These are phyloP conservation scores for Elsinoe australis DNA, from an alignment of 2,329 filamentous ascomycete genomes.

Conservation along the genomic window DNA sequence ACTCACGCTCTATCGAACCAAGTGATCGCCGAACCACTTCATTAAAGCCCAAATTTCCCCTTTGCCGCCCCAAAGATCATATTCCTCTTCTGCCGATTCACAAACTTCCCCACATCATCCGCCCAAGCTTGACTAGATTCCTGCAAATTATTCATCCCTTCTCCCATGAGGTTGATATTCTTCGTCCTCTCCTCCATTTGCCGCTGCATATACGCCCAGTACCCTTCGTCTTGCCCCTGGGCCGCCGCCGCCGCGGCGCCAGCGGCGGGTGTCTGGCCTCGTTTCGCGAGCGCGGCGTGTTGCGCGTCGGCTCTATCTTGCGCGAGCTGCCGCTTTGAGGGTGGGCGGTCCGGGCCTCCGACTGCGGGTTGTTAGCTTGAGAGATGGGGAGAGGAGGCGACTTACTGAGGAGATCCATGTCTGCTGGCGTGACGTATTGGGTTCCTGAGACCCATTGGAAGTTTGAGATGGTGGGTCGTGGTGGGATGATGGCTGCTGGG, in stretches of 20 bases:
- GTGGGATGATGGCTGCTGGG: conserved; percentile 61
- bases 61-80: conserved; percentile 55
- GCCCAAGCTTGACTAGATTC: conserved; percentile 77
- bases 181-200: conserved; percentile 88
- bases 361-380: conserved; percentile 33
- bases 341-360: conserved; percentile 77
- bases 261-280: conserved; percentile 31
- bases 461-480: conserved; percentile 87
- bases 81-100: conserved; percentile 79
- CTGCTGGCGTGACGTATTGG: conserved; percentile 76
- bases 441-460: conserved; percentile 95
- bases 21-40: no score
- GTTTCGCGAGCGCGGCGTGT: conserved; percentile 37
- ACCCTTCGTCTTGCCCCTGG: conserved; percentile 49
- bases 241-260: conserved; percentile 24
- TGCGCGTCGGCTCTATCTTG: conserved; percentile 69
- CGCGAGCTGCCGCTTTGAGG: conserved; percentile 79
- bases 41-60: conserved; percentile 6
- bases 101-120: conserved; percentile 79
- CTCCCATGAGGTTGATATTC: conserved; percentile 71
- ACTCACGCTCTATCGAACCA: no score
- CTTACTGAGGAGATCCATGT: conserved; percentile 70
- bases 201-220: conserved; percentile 71
- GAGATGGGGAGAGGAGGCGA: conserved; percentile 26
- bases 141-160: conserved; percentile 75